Conservation (phyloP, 2,329 filamentous ascomycete genomes). For the Colletotrichum sp. region DNA sequence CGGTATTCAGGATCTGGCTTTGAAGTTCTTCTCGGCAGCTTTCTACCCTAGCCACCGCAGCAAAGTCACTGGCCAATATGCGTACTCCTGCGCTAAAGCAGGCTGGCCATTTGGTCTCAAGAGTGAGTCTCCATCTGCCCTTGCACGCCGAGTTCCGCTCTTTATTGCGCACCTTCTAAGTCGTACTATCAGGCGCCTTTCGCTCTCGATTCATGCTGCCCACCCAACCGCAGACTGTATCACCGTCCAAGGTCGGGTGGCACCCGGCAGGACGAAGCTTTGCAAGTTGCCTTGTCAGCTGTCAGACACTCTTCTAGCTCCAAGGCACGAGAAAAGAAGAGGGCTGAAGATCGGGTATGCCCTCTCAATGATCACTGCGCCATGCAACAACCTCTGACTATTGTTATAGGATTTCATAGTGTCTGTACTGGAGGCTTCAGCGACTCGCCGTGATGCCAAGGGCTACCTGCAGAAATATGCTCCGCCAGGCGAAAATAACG, state of each 20-base stretch:
- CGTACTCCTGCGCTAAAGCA: constrained; percentile 9
- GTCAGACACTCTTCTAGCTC: constrained; percentile 15
- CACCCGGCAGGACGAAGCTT: constrained; percentile 8
- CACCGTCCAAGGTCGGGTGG: constrained; percentile 8
- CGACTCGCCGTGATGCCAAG: constrained; percentile 91
- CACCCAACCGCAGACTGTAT: constrained; percentile 5
- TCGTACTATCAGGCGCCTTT: neutral
- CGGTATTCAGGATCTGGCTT: neutral
- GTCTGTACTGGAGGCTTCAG: constrained; percentile 84
- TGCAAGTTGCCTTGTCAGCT: constrained; percentile 12
- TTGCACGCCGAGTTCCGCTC: neutral
- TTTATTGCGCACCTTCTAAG: neutral
- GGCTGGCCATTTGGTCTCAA: constrained; percentile 8
- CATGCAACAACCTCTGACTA: constrained; percentile 3
- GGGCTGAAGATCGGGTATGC: constrained; percentile 52
- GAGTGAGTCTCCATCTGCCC: neutral
- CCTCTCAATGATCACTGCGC: neutral
- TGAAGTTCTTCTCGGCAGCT: neutral
- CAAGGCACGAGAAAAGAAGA: constrained; percentile 42
- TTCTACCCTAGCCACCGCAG: neutral
- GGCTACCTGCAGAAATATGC: constrained; percentile 88
- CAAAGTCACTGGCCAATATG: neutral
- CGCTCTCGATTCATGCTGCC: constrained; percentile 2
- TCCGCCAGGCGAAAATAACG: constrained; percentile 15
- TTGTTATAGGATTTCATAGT: constrained; percentile 76